Evolutionary conservation across 257 asterid species (phyloP), one percentile per base, ranked within the genome.

Genomic region (Scutellaria minor): DNA sequence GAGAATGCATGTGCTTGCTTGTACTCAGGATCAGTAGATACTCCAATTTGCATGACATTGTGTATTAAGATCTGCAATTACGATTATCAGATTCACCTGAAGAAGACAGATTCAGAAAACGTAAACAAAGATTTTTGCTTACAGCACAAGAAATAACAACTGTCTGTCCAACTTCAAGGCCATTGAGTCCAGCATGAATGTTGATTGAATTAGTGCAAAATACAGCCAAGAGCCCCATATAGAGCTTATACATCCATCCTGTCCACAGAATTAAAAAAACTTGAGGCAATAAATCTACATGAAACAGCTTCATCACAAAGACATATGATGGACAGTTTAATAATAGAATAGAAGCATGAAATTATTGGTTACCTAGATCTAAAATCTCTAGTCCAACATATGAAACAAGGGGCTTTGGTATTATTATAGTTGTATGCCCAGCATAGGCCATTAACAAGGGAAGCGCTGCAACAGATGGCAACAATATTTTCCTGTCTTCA

Each of bases 91-190:
- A 70, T 64, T 68, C 51, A 68, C 56, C 22, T 60, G 2, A n/a
- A 61, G 51, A 18, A 41, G 11, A 67, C 42, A 31, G 24, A n/a
- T n/a, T 39, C 9, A 20, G 24, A 55, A 39, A 8, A 55, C 59
- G 72, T 6, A 15, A 24, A 64, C 10, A 52, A 6, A 24, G 14
- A 6, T 22, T 44, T 27, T 20, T 42, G 20, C 98, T 87, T 93
- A 93, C 98, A 59, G 97, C 97, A 65, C 88, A 86, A 40, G 98
- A 89, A 15, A 93, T 93, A 54, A 93, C 89, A 48, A 89, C 88
- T 42, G 98, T 93, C 79, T 93, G 97, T 73, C 98, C 97, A 75
- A 93, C 98, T 87, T 93, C 98, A 77, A 93, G 98, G 77, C 98
- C 98, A 80, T 93, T 93, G 74, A 93, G 75, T 40, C 97, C 98